Percentiles rank a stretch among this genome's conserved stretches.
Evolutionary conservation across 2,329 filamentous ascomycete genomes (phyloP).

Genomic region (Camptophora hylomeconis): DNA sequence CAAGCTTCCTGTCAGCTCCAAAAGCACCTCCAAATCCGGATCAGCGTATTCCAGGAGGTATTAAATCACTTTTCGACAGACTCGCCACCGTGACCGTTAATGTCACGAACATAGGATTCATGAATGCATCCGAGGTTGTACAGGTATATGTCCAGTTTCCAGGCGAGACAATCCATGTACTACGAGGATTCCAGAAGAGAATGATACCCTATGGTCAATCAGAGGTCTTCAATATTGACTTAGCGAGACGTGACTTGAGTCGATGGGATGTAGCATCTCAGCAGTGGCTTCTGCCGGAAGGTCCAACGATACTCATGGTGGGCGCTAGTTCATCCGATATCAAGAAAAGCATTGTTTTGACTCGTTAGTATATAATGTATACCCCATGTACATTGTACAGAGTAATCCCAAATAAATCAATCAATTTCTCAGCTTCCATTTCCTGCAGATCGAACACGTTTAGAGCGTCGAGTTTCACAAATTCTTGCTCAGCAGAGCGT

Average conservation of each 20-base stretch:
- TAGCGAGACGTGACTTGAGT: constrained; percentile 57
- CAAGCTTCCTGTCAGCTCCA: constrained; percentile 41
- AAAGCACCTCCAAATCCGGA: constrained; percentile 48
- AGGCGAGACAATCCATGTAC: constrained; percentile 43
- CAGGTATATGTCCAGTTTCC: constrained; percentile 19
- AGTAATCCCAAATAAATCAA: too few relatives aligned
- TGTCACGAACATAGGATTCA: constrained; percentile 9
- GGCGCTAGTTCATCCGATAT: too few relatives aligned
- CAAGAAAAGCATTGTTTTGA: too few relatives aligned
- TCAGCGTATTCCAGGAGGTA: constrained; percentile 51
- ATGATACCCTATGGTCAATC: constrained; percentile 41
- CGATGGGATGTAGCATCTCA: constrained; percentile 55
- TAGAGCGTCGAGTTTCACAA: too few relatives aligned
- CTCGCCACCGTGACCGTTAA: constrained; percentile 24
- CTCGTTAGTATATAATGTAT: too few relatives aligned
- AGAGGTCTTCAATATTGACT: constrained; percentile 39
- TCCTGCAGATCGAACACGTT: too few relatives aligned
- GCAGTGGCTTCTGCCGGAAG: too few relatives aligned
- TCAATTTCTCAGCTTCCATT: too few relatives aligned
- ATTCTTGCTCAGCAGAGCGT: too few relatives aligned
- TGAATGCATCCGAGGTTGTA: constrained; percentile 5
- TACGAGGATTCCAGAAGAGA: constrained; percentile 63
- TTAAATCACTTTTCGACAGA: constrained; percentile 49
- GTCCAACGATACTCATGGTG: too few relatives aligned
- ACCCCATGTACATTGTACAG: too few relatives aligned